Base-by-base conservation (phyloP, 768 basidiomycete genomes). In the Nevesoporus exiguus region DNA sequence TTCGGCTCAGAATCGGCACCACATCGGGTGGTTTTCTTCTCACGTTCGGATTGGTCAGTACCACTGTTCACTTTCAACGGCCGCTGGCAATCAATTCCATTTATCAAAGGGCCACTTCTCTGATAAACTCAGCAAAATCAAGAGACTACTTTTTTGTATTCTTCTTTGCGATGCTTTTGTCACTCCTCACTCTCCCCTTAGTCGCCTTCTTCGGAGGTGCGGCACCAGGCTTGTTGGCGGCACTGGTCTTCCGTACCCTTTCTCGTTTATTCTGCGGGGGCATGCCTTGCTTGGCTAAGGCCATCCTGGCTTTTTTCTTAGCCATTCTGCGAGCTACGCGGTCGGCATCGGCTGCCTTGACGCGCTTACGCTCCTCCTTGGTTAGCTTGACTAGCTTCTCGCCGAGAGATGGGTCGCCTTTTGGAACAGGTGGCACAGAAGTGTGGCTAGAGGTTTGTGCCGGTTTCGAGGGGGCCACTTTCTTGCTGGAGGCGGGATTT, bases 301-400 rank as follows among this genome's bases (percentile, higher is more conserved):
- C 68, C 61, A 77, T 79, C 59, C 86, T 77, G 31, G 84, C 80
- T 71, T 88, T 88, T 74, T 97, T 97, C 82, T 98, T 97, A 39
- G 90, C 93, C 69, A 94, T 66, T 53, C 96, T 77, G 45, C 96
- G 76, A 39, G 86, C 88, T 39, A 93, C 76, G 25, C 96, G 85
- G 55, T 90, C 91, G 1, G 84, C 77, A 68, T 98, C 87, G 22
- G 79, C 65, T 3, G 85, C 78, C 72, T 99, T 99, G 56, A 76
- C 82, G 40, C 81, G 76, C 75, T 95, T 97, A 55, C 96, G 82
- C 57, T 88, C 90, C 21, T 91, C 88, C 70, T 94, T 94, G 15
- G 87, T 80, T 37, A 98, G 74, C 48, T 83, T 80, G 30, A 80
- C 82, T 27, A 98, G 75, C 65, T 85, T 85, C 61, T 83, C 83